Evolutionary conservation across 108 stramenopile genomes (phyloP).

Genomic region (Fragilariopsis cylindrus): DNA sequence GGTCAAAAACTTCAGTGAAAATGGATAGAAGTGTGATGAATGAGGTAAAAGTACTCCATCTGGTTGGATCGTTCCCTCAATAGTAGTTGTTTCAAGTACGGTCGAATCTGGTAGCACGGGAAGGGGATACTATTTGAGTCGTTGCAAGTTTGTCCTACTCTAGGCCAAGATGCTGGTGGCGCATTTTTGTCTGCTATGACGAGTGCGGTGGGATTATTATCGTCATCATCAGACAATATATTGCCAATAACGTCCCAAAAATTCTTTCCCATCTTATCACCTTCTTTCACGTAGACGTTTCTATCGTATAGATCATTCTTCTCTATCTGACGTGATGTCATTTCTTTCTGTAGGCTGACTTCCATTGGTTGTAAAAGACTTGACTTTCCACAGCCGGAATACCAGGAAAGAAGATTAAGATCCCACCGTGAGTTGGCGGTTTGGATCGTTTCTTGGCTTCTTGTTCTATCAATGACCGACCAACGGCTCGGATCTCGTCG

Average conservation of each 20-base stretch:
- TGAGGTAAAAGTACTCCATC: conserved; percentile 20
- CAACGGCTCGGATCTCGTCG: conserved; percentile 18
- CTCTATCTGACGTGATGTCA: conserved; percentile 1
- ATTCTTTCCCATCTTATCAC: conserved; percentile 33
- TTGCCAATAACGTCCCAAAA: conserved; percentile 27
- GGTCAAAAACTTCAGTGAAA: conserved; percentile 72
- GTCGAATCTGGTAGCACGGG: conserved; percentile 59
- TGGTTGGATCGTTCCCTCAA: conserved; percentile 37
- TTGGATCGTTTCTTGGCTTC: conserved; percentile 8
- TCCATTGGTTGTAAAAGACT: conserved; percentile 37
- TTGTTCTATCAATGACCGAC: conserved; percentile 7
- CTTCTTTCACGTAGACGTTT: conserved; percentile 17
- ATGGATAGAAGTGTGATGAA: conserved; percentile 61
- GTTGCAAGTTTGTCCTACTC: conserved; percentile 40
- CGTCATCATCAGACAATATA: conserved; percentile 32
- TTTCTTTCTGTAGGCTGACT: conserved; percentile 1
- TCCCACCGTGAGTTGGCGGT: conserved; percentile 24
- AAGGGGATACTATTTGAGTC: conserved; percentile 45
- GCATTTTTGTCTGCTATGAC: conserved; percentile 80
- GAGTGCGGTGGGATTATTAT: conserved; percentile 28
- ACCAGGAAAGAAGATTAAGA: conserved; percentile 75
- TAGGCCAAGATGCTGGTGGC: conserved; percentile 57
- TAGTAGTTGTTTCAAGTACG: conserved; percentile 43
- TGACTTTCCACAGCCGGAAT: conserved; percentile 88
- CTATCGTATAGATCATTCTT: conserved; percentile 13